These are phyloP conservation scores for Aureobasidium namibiae DNA, from an alignment of 2,329 filamentous ascomycete genomes.

Conservation along the genomic window DNA sequence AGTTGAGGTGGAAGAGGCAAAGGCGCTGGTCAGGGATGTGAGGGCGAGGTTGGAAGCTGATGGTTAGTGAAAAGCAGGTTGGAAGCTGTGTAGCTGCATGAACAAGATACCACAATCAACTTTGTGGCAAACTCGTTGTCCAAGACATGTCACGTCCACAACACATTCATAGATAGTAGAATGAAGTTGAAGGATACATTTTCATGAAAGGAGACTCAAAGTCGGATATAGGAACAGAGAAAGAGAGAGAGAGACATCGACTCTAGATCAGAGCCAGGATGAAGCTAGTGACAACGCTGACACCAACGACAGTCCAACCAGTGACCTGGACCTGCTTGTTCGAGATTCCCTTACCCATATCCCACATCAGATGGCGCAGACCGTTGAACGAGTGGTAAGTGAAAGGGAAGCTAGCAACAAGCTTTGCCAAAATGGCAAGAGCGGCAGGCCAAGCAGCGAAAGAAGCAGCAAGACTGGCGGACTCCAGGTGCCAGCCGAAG, in stretches of 20 bases:
- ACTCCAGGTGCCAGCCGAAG: conserved; percentile 63
- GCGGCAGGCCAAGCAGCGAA: conserved; percentile 54
- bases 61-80: not conserved
- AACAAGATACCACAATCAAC: too few species aligned
- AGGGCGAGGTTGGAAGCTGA: conserved; percentile 59
- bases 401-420: conserved; percentile 54
- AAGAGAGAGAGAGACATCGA: not conserved
- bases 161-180: not conserved
- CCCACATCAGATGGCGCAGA: conserved; percentile 65
- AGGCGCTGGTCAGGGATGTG: conserved; percentile 81
- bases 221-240: not conserved
- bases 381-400: conserved; percentile 62
- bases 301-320: conserved; percentile 55
- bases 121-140: too few species aligned
- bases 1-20: conserved; percentile 93
- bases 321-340: conserved; percentile 58
- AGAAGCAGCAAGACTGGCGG: conserved; percentile 52
- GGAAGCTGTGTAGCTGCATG: too few species aligned
- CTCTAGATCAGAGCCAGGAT: conserved; percentile 34
- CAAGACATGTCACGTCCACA: not conserved
- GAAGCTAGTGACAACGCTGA: conserved; percentile 44
- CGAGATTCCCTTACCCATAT: conserved; percentile 52
- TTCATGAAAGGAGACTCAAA: not conserved
- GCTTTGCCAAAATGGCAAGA: conserved; percentile 53
- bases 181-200: not conserved